These are phyloP conservation scores for Glarea lozoyensis DNA, from an alignment of 495 filamentous ascomycete genomes.

Conservation along the genomic window DNA sequence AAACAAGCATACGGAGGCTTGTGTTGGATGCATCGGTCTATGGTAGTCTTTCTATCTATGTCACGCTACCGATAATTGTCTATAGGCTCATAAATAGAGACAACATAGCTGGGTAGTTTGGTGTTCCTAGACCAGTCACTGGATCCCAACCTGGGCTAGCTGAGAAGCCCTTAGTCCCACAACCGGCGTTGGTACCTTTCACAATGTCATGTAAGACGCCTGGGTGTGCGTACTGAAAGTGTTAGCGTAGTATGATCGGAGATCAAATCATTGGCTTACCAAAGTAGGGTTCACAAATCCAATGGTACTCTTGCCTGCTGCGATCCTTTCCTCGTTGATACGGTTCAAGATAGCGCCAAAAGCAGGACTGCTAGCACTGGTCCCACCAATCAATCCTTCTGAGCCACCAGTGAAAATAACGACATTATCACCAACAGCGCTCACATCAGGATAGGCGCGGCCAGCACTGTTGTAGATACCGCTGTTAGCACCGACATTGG, in stretches of 20 bases:
- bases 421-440: slow-evolving; percentile 51
- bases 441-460: slow-evolving; percentile 60
- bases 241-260: no score
- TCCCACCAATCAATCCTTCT: slow-evolving; percentile 41
- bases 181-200: slow-evolving; percentile 48
- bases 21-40: no score
- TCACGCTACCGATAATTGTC: no score
- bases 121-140: slow-evolving; percentile 54
- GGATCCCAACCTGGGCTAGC: slow-evolving; percentile 51
- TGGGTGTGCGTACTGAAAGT: slow-evolving; percentile 51
- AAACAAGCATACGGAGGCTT: no score
- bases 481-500: no score
- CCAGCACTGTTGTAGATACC: no score
- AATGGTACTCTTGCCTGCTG: slow-evolving; percentile 44
- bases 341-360: slow-evolving; percentile 43
- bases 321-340: slow-evolving; percentile 54
- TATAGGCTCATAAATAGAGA: slow-evolving; percentile 19
- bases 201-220: slow-evolving; percentile 54
- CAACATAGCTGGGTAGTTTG: slow-evolving; percentile 36
- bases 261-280: no score
- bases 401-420: slow-evolving; percentile 36
- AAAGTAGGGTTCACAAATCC: slow-evolving; percentile 56
- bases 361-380: slow-evolving; percentile 30
- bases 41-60: no score
- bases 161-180: slow-evolving; percentile 45